Conservation (phyloP, 331 rosid genomes). For the Telfairia occidentalis region DNA sequence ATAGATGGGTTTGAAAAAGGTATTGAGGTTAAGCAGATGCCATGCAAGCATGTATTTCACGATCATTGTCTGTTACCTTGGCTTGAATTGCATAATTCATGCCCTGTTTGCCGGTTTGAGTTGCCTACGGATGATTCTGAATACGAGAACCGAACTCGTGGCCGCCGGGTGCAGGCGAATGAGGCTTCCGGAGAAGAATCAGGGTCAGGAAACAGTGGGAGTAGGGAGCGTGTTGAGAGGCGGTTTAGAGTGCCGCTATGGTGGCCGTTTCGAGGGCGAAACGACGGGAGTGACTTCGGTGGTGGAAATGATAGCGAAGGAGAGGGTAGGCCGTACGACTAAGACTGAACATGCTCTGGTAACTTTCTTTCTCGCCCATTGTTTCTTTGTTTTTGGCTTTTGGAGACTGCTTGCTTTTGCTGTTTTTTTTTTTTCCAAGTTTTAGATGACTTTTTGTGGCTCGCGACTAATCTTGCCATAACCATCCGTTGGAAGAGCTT, state of each 20-base stretch:
- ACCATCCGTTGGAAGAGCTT: not conserved
- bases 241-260: constrained; percentile 13
- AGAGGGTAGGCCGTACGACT: not conserved
- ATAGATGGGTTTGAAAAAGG: constrained; percentile 52
- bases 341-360: not conserved
- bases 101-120: constrained; percentile 81
- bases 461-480: not conserved
- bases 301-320: constrained; percentile 15
- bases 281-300: constrained; percentile 9
- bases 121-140: constrained; percentile 73
- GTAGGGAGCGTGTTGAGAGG: constrained; percentile 12
- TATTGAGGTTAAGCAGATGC: constrained; percentile 63
- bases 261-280: constrained; percentile 13
- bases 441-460: not conserved
- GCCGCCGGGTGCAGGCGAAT: constrained; percentile 25
- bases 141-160: constrained; percentile 49
- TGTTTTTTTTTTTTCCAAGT: not conserved
- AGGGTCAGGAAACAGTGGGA: constrained; percentile 32
- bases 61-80: constrained; percentile 65
- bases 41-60: constrained; percentile 78
- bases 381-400: not conserved
- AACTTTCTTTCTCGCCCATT: not conserved
- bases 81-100: constrained; percentile 73
- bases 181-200: constrained; percentile 45
- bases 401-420: not conserved